Base-by-base conservation (phyloP, 2,329 filamentous ascomycete species). In the Botryosphaeria dothidea region DNA sequence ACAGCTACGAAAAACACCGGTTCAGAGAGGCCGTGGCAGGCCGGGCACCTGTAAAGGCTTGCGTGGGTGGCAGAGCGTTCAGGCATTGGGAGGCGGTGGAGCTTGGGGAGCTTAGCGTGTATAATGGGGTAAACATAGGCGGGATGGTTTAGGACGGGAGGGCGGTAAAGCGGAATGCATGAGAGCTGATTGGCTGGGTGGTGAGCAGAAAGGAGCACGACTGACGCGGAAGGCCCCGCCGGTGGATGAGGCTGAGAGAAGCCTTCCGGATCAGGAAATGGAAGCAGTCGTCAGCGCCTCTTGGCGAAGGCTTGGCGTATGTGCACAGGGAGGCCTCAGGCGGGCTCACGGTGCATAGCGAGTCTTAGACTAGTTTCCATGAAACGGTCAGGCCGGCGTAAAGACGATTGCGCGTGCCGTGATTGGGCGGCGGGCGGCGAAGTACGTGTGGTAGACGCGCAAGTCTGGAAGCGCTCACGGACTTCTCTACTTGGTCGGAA, bases 251-350 rank as follows among this genome's bases (percentile, higher is more conserved):
- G 56, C 56, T 60, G 38, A 60, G 56, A 29, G 46, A 60, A 57
- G 17, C 38, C 43, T 45, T 15, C 56, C 38, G 25, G 19, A 46
- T 36, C 25, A 11, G 56, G 56, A 21, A 60, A 27, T 46, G 27
- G 23, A 25, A 60, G 56, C 46, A 36, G 56, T 60, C 56, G 56
- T 60, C 56, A 60, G 56, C 56, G 56, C 56, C 31, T 17, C 56
- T 60, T 60, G 56, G 56, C 56, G 13, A n/a, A 60, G 41, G 38
- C 56, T 60, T 60, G 56, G 56, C 56, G 27, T 3, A 25, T 3
- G 41, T 27, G 54, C 36, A 15, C 54, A 45, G 21, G 54, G 54
- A 58, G 46, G 23, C 25, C 46, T 49, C 25, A 29, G 46, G 25
- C 49, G 49, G 49, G 34, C 11, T n/a, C 23, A 15, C 56, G 27